phyloP scores from a whole-genome alignment of 2,329 filamentous ascomycete species.

The Cytospora chrysosperma region DNA sequence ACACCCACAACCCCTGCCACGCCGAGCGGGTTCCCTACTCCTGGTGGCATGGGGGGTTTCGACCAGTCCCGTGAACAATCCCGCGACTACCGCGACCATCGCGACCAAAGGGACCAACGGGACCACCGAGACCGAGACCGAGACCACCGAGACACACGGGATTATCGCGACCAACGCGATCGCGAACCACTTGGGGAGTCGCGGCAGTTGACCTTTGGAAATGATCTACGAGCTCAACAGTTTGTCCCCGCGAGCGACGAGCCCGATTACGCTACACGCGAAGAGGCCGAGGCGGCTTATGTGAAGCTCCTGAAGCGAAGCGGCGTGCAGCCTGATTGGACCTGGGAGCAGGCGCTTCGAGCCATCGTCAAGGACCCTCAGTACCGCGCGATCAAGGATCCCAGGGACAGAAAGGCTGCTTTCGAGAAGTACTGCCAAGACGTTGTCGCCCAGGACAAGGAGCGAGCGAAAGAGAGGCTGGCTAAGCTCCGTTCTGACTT shows the following conservation, averaged over 20 bases:
- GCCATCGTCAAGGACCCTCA: conserved; percentile 86
- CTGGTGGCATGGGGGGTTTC: conserved; percentile 35
- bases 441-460: conserved; percentile 87
- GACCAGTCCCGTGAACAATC: conserved; percentile 29
- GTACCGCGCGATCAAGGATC: conserved; percentile 89
- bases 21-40: conserved; percentile 43
- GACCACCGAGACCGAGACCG: too few species aligned
- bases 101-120: too few species aligned
- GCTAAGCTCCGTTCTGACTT: conserved; percentile 92
- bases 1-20: conserved; percentile 44
- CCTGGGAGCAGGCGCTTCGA: conserved; percentile 86
- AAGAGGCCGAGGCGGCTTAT: conserved; percentile 92
- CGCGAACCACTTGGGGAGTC: conserved; percentile 49
- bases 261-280: conserved; percentile 73
- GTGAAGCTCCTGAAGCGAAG: conserved; percentile 83
- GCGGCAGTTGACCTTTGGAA: conserved; percentile 58
- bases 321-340: conserved; percentile 87
- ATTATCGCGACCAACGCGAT: conserved; percentile 21
- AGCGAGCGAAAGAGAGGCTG: conserved; percentile 88
- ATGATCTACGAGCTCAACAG: conserved; percentile 54
- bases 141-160: too few species aligned
- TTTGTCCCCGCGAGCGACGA: conserved; percentile 66
- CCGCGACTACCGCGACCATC: too few species aligned
- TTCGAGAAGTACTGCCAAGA: conserved; percentile 96
- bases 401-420: conserved; percentile 82